A percentile compares a stretch with the other conserved stretches of the same genome.
These are phyloP conservation scores for Stellera chamaejasme DNA, from an alignment of 345 rosid genomes.

Conservation along the genomic window DNA sequence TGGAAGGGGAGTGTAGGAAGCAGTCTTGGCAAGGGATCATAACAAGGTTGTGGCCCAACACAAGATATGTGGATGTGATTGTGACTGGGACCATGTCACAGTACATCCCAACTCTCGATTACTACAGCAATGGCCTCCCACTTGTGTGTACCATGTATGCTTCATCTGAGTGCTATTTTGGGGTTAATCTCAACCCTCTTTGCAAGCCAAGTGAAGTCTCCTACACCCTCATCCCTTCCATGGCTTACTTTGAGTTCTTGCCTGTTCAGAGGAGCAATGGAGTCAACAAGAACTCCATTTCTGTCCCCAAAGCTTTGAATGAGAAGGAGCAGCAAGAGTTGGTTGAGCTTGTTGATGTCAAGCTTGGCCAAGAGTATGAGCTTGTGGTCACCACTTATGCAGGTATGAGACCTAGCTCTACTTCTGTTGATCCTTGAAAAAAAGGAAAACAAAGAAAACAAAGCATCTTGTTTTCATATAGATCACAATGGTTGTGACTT, in stretches of 20 bases:
- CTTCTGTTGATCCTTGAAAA: background rate
- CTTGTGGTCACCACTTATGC: slow-evolving; percentile 98
- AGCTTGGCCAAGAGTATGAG: slow-evolving; percentile 89
- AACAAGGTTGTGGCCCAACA: slow-evolving; percentile 71
- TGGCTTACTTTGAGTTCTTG: slow-evolving; percentile 95
- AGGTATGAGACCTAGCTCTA: slow-evolving; percentile 29
- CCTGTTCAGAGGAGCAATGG: slow-evolving; percentile 72
- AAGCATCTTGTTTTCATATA: background rate
- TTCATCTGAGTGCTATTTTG: slow-evolving; percentile 94
- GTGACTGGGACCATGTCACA: slow-evolving; percentile 99
- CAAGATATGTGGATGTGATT: slow-evolving; percentile 87
- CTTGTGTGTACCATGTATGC: slow-evolving; percentile 97
- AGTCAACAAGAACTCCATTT: slow-evolving; percentile 46
- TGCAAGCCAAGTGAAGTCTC: slow-evolving; percentile 86
- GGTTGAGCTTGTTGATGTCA: slow-evolving; percentile 92
- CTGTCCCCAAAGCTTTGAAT: slow-evolving; percentile 56
- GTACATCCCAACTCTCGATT: slow-evolving; percentile 89
- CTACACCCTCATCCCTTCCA: slow-evolving; percentile 78
- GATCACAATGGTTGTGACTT: too few species aligned
- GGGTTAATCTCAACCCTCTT: slow-evolving; percentile 75
- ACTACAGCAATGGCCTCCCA: slow-evolving; percentile 78
- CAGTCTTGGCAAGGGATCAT: slow-evolving; percentile 68
- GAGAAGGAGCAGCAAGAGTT: slow-evolving; percentile 76
- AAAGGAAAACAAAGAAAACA: too few species aligned
- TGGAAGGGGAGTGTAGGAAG: slow-evolving; percentile 43